Evolutionary conservation across 1,139 yeast species (phyloP), one percentile per base, ranked within the genome.

Genomic region (Hemisphaericaspora xylanilytica): DNA sequence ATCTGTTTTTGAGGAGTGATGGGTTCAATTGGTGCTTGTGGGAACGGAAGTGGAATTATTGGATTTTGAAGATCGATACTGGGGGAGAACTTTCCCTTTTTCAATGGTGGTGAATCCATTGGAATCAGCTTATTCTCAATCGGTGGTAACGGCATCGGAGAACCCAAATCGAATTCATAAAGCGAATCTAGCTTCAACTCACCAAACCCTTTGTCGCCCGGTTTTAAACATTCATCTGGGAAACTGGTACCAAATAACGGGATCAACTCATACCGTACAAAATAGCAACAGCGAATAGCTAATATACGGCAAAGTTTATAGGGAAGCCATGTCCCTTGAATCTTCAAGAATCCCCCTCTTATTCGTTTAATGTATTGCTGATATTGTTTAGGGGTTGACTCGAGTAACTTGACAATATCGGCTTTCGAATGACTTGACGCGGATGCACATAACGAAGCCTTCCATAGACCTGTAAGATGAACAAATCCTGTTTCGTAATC

Each of bases 311-410:
- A 90, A 36, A 85, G 69, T 12, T 74, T 74, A 56, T 66, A 84
- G 2, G 96, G 95, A 31, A 89, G 65, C 97, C 97, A 90, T 4
- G 96, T 88, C 2, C 97, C 97, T 64, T 90, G 97, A 51, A 90
- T 87, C 67, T 88, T 89, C 50, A 90, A 73, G 53, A 81, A 87
- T 3, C 97, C 97, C 33, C 97, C 97, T 40, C 97, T 68, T 15
- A 89, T 88, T 36, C 96, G 73, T 50, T 80, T 78, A 40, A 88
- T 78, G 31, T 76, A 76, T 22, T 66, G 67, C 28, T 81, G 87
- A 58, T 76, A 78, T 49, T 75, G 63, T 52, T 76, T 83, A 4
- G 89, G 94, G 21, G 85, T 80, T 38, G 82, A 78, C 55, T 85
- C 94, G 31, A 85, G 67, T 33, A 85, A 65, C 58, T 81, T 81